Conservation (phyloP, 345 rosid species). For the Bruguiera sexangula region DNA sequence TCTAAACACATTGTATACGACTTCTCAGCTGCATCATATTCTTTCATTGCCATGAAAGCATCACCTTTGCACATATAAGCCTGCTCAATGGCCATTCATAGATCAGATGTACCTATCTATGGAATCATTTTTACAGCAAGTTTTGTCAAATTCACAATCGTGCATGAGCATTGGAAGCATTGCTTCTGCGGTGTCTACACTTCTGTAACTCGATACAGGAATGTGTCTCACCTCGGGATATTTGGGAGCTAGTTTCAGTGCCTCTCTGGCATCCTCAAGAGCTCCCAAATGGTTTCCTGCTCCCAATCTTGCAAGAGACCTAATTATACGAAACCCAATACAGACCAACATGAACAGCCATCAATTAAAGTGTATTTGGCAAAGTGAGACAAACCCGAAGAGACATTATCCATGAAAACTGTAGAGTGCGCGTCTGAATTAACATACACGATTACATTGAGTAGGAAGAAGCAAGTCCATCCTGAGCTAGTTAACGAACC, state of each 20-base stretch:
- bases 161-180: too few relatives aligned
- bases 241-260: conserved; percentile 48
- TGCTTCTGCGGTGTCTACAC: too few relatives aligned
- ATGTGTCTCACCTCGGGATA: conserved; percentile 50
- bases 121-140: background rate
- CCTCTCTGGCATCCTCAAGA: conserved; percentile 67
- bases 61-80: conserved; percentile 80
- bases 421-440: background rate
- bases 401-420: background rate
- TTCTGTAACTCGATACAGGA: background rate
- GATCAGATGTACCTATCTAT: background rate
- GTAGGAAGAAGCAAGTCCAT: background rate
- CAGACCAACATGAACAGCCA: background rate
- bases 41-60: conserved; percentile 56
- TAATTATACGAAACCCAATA: conserved; percentile 23
- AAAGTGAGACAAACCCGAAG: background rate
- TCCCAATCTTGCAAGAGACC: conserved; percentile 62
- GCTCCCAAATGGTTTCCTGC: conserved; percentile 57
- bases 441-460: background rate
- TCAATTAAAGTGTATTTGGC: background rate
- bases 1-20: conserved; percentile 54
- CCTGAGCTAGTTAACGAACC: conserved; percentile 35
- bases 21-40: conserved; percentile 62
- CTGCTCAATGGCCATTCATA: conserved; percentile 26
- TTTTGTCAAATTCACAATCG: background rate